Evolutionary conservation across 1,284 basidiomycete genomes (phyloP).

Genomic region (Trichosporon inkin): DNA sequence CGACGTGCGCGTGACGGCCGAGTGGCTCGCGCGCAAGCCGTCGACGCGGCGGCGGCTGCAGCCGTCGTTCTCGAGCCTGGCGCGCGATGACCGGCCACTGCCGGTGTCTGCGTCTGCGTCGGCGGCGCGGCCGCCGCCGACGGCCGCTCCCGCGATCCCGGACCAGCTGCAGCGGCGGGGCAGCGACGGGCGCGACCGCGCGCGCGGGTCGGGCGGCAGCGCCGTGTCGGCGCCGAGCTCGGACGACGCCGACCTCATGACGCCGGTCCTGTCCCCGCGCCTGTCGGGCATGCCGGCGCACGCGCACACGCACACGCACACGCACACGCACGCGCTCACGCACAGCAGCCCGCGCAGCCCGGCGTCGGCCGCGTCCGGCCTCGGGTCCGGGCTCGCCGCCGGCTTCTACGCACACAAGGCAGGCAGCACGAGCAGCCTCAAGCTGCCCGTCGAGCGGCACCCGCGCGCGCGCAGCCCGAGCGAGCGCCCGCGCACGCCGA

Average conservation of each 20-base stretch:
- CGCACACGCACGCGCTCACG: background rate
- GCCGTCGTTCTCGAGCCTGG: background rate
- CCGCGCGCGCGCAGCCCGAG: background rate
- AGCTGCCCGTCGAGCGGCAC: background rate
- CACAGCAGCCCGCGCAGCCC: background rate
- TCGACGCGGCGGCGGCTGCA: slow-evolving; percentile 6
- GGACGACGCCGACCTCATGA: background rate
- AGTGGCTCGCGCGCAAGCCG: slow-evolving; percentile 21
- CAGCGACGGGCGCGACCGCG: background rate
- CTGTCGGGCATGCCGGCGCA: background rate
- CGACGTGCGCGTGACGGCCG: slow-evolving; percentile 12
- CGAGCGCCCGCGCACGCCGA: background rate
- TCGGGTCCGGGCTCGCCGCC: background rate
- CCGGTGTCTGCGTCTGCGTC: background rate
- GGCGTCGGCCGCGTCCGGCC: background rate
- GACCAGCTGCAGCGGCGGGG: slow-evolving; percentile 1
- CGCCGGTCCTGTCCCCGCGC: background rate
- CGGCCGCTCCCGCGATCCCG: slow-evolving; percentile 4
- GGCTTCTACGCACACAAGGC: background rate
- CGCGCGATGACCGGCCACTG: background rate
- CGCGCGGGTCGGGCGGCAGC: background rate
- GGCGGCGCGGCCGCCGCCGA: too few species aligned
- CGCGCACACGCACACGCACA: background rate
- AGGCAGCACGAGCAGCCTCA: background rate
- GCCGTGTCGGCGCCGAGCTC: background rate